A percentile compares a stretch with the other conserved stretches of the same genome.
These are phyloP conservation scores for Tetrahymena borealis DNA, from an alignment of 73 alveolate genomes.

Conservation along the genomic window DNA sequence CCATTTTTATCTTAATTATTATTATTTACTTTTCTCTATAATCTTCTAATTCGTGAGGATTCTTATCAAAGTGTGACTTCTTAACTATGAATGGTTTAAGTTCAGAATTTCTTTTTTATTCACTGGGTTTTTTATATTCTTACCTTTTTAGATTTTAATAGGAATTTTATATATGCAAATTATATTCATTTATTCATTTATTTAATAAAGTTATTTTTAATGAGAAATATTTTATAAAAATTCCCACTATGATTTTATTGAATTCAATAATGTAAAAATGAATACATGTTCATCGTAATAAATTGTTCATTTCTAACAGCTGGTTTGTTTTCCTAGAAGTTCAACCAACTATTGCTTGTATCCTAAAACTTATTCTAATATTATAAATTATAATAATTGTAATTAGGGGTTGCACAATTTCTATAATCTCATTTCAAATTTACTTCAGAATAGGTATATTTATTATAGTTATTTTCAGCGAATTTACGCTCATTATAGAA, in stretches of 20 bases:
- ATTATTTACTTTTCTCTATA: slow-evolving; percentile 10
- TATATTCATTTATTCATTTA: no score
- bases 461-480: slow-evolving; percentile 14
- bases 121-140: slow-evolving; percentile 27
- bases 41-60: slow-evolving; percentile 23
- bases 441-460: slow-evolving; percentile 21
- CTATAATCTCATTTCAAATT: neutral
- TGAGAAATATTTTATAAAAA: no score
- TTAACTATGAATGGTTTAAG: slow-evolving; percentile 23
- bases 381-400: no score
- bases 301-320: neutral
- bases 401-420: neutral
- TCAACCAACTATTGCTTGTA: slow-evolving; percentile 21
- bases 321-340: slow-evolving; percentile 14
- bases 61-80: slow-evolving; percentile 17
- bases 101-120: slow-evolving; percentile 11
- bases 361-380: slow-evolving; percentile 13
- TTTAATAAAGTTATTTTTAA: no score
- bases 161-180: neutral
- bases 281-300: neutral
- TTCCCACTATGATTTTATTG: no score
- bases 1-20: neutral
- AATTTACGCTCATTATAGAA: slow-evolving; percentile 22
- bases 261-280: no score
- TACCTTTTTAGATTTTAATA: slow-evolving; percentile 1